Base-by-base conservation (phyloP, 805 yeast genomes). In the Candida verbasci region DNA sequence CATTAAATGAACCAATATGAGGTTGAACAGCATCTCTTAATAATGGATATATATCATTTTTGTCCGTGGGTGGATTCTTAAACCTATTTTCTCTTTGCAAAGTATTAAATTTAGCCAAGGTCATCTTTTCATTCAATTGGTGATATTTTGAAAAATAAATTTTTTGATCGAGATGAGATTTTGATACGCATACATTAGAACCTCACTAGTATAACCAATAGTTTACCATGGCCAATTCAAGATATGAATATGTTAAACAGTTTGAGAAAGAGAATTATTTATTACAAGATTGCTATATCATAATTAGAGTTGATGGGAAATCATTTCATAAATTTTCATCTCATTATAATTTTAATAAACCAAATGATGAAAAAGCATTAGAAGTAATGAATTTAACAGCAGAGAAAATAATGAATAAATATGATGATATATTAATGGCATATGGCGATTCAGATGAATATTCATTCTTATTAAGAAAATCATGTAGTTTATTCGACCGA, bases 391-490 rank as follows among this genome's bases (percentile, higher is more conserved):
- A 88, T 60, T 65, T 70, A 2, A 79, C 95, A 3, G 97, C 97
- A 0, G 48, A 55, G 41, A 72, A 74, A 32, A 71, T 88, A 9
- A 72, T 85, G 65, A 58, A 70, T 22, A 68, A 73, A 25, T 75
- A 86, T 27, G 76, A 83, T 7, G 97, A 93, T 44, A 72, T 86
- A 0, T 50, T 80, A 8, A 45, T 89, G 55, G 95, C 96, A 0
- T 93, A 83, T 54, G 98, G 98, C 0, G 97, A 93, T 50, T 82
- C 95, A 25, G 98, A 93, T 58, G 98, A 93, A 62, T 93, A 84
- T 55, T 82, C 91, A 10, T 91, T 91, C 56, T 73, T 91, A 4
- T 60, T 93, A 35, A 65, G 78, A 23, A 74, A 71, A 29, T 67
- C 67, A 22, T 78, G 93, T n/a, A 62, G 61, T 1, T 56, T 91